Evolutionary conservation across 2,329 filamentous ascomycete genomes (phyloP), one percentile per base, ranked within the genome.

Genomic region (Aspergillus pseudoglaucus): DNA sequence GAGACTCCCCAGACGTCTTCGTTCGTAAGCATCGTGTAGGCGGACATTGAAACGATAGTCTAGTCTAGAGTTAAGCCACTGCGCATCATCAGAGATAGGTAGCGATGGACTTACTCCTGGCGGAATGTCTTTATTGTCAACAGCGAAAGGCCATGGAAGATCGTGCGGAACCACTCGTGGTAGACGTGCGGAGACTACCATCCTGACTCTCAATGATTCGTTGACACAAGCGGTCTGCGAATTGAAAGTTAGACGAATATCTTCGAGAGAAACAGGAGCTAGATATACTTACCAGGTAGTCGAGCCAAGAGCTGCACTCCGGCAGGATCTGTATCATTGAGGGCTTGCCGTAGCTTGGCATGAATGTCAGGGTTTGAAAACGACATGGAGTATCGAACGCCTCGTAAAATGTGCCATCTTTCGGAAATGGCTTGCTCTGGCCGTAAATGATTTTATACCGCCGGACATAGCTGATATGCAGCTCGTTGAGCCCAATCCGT

Each of bases 361-460:
- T 48, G 20, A 1, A 48, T 30, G 5, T 20, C 20, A 2, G 42
- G 12, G 8, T 37, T 41, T 4, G 15, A 14, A n/a, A n/a, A n/a
- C n/a, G n/a, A n/a, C n/a, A n/a, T n/a, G 46, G 40, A 10, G 38
- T 44, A 6, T 43, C 48, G 42, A 48, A 48, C 7, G 23, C 22
- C 10, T 33, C 25, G 15, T 51, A 51, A 14, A 48, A 51, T 7
- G 17, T 10, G 4, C 17, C 42, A 5, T 45, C 2, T 12, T 51
- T 51, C 14, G 18, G 46, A 25, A 48, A 51, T 2, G 49, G 46
- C 38, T 27, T 48, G 22, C 33, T 25, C 22, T 51, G 49, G 22
- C 25, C 48, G 39, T 51, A 51, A 8, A 51, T 48, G n/a, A 42
- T 15, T 38, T 48, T 51, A 22, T 51, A 51, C 15, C 22, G 42